phyloP scores from a whole-genome alignment of 1,139 yeast genomes.

The Magnusiomyces sp. region DNA sequence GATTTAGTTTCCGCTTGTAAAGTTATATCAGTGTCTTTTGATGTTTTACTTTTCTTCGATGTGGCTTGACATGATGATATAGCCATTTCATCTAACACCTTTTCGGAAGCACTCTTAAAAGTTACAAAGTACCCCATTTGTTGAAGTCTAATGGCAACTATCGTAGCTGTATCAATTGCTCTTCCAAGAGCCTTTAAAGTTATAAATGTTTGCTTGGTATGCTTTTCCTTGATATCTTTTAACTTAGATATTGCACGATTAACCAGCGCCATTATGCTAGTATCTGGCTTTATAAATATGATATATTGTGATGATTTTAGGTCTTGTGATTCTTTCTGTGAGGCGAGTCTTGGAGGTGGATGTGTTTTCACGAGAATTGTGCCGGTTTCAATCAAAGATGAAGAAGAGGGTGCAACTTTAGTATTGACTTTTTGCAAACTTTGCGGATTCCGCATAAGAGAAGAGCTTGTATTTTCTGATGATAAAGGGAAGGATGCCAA shows the following conservation, averaged over 20 bases:
- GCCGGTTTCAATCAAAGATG: not conserved
- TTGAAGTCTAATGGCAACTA: conserved; percentile 27
- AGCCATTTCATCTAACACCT: conserved; percentile 21
- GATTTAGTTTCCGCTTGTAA: not conserved
- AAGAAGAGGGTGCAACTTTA: not conserved
- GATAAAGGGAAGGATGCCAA: no score
- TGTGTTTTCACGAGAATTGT: not conserved
- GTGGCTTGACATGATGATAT: conserved; percentile 15
- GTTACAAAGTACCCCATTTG: conserved; percentile 22
- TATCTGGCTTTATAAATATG: conserved; percentile 11
- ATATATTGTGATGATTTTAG: not conserved
- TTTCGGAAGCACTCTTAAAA: conserved; percentile 17
- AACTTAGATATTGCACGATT: conserved; percentile 6
- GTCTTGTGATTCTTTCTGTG: no score
- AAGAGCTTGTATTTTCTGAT: no score
- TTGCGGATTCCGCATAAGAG: not conserved
- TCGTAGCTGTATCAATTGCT: conserved; percentile 27
- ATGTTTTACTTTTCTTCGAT: not conserved
- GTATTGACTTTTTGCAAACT: not conserved
- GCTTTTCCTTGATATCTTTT: conserved; percentile 5
- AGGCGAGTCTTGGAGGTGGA: not conserved
- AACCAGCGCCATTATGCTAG: conserved; percentile 9
- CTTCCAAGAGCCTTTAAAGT: conserved; percentile 28
- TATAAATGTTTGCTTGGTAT: conserved; percentile 16
- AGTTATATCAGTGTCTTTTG: not conserved